Evolutionary conservation across 2,329 filamentous ascomycete species (phyloP).

Genomic region (Calonectria naviculata): DNA sequence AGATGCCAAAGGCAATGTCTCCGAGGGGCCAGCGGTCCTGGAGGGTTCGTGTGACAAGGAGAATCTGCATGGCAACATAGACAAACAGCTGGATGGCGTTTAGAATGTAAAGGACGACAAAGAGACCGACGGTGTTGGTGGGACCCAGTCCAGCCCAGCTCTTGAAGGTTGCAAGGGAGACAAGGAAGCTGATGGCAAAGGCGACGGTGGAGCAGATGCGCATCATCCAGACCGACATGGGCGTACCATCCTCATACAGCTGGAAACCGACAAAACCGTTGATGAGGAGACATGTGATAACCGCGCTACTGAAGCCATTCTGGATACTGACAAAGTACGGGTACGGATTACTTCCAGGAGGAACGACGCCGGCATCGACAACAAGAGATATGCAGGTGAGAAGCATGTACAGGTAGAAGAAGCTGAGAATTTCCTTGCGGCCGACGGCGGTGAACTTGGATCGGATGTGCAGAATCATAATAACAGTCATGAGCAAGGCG

Average conservation of each 20-base stretch:
- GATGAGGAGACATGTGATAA: slow-evolving; percentile 90
- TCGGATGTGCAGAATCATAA: slow-evolving; percentile 97
- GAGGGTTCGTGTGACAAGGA: slow-evolving; percentile 89
- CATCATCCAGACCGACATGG: slow-evolving; percentile 92
- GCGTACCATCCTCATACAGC: slow-evolving; percentile 96
- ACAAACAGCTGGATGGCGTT: slow-evolving; percentile 88
- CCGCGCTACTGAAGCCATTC: slow-evolving; percentile 83
- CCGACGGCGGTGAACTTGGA: slow-evolving; percentile 98
- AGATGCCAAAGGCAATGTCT: slow-evolving; percentile 88
- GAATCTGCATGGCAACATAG: slow-evolving; percentile 87
- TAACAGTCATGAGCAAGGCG: slow-evolving; percentile 90
- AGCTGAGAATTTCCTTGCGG: slow-evolving; percentile 79
- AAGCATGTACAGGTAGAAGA: slow-evolving; percentile 97
- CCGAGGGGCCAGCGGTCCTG: slow-evolving; percentile 96
- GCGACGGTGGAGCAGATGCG: slow-evolving; percentile 81
- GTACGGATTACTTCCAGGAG: slow-evolving; percentile 82
- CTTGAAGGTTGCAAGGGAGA: slow-evolving; percentile 93
- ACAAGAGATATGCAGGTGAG: slow-evolving; percentile 89
- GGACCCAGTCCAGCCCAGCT: slow-evolving; percentile 87
- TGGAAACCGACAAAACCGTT: slow-evolving; percentile 99
- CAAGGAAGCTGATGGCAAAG: slow-evolving; percentile 87
- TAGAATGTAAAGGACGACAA: slow-evolving; percentile 91
- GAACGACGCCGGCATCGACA: slow-evolving; percentile 92
- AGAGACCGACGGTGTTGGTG: slow-evolving; percentile 87
- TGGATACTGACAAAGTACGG: slow-evolving; percentile 94